A percentile compares a stretch with the other conserved stretches of the same genome.
Conservation (phyloP, 2,329 filamentous ascomycete genomes). For the Stemphylium beticola region DNA sequence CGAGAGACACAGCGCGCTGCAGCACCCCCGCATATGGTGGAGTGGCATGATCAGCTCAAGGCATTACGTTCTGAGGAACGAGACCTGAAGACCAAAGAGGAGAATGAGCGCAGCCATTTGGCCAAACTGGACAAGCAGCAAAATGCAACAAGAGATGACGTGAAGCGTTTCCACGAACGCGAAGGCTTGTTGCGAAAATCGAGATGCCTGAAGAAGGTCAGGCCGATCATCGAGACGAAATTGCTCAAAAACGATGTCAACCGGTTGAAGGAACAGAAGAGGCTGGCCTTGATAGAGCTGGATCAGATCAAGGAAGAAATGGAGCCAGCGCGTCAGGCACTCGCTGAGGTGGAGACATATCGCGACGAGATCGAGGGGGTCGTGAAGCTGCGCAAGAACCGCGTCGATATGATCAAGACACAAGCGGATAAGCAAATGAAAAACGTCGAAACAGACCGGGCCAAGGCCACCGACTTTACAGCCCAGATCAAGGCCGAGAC, state of each 20-base stretch:
- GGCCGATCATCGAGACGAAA: conserved; percentile 70
- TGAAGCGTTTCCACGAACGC: conserved; percentile 80
- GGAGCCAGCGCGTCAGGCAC: conserved; percentile 72
- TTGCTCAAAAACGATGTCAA: conserved; percentile 58
- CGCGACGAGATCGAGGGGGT: conserved; percentile 61
- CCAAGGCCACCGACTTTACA: conserved; percentile 52
- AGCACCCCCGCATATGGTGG: conserved; percentile 78
- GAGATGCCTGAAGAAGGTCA: conserved; percentile 67
- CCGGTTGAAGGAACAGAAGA: conserved; percentile 63
- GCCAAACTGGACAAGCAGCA: conserved; percentile 75
- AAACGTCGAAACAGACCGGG: conserved; percentile 44
- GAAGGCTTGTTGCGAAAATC: conserved; percentile 69
- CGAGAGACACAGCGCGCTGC: conserved; percentile 87
- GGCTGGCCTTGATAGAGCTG: conserved; percentile 63
- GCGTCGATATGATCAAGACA: conserved; percentile 62
- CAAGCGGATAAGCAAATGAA: conserved; percentile 54
- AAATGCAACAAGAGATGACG: conserved; percentile 75
- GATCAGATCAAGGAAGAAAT: conserved; percentile 64
- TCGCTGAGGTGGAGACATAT: conserved; percentile 75
- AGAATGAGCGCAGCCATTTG: conserved; percentile 67
- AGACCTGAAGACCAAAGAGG: conserved; percentile 63
- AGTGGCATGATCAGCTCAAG: conserved; percentile 79
- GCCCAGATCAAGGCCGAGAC: conserved; percentile 50
- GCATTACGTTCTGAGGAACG: conserved; percentile 73
- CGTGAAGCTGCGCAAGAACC: conserved; percentile 61